Percentiles rank a stretch among this genome's conserved stretches.
These are phyloP conservation scores for Zarea fungicola DNA, from an alignment of 2,329 filamentous ascomycete species.

Conservation along the genomic window DNA sequence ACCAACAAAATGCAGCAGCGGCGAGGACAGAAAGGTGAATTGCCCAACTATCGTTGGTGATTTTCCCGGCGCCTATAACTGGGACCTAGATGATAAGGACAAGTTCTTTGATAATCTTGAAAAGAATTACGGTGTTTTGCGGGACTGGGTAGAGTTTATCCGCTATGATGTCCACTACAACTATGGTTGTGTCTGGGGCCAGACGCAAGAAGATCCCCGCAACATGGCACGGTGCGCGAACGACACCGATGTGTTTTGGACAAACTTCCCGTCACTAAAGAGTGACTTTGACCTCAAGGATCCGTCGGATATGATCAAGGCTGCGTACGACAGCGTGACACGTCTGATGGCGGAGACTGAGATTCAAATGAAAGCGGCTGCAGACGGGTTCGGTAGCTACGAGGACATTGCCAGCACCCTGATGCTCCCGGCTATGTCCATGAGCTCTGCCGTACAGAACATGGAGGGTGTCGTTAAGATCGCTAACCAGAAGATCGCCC, in stretches of 20 bases:
- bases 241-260: slow-evolving; percentile 1
- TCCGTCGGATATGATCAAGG: not conserved
- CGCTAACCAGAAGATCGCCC: slow-evolving; percentile 55
- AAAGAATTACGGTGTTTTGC: not conserved
- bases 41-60: not conserved
- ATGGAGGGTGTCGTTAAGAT: slow-evolving; percentile 10
- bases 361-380: not conserved
- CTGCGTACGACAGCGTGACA: not conserved
- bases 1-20: not conserved
- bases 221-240: not conserved
- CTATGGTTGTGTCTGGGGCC: slow-evolving; percentile 2
- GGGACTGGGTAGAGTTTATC: not conserved
- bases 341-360: not conserved
- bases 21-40: not conserved
- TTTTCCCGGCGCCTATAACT: not conserved
- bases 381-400: not conserved
- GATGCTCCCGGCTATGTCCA: slow-evolving; percentile 4
- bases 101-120: slow-evolving; percentile 5
- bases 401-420: slow-evolving; percentile 1
- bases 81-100: slow-evolving; percentile 3
- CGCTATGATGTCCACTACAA: slow-evolving; percentile 5
- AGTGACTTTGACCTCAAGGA: not conserved
- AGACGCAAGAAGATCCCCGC: not conserved
- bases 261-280: not conserved
- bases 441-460: slow-evolving; percentile 4